Percentiles rank a stretch among this genome's conserved stretches.
phyloP scores from a whole-genome alignment of 2,329 filamentous ascomycete genomes.

The Aphanoascus verrucosus region DNA sequence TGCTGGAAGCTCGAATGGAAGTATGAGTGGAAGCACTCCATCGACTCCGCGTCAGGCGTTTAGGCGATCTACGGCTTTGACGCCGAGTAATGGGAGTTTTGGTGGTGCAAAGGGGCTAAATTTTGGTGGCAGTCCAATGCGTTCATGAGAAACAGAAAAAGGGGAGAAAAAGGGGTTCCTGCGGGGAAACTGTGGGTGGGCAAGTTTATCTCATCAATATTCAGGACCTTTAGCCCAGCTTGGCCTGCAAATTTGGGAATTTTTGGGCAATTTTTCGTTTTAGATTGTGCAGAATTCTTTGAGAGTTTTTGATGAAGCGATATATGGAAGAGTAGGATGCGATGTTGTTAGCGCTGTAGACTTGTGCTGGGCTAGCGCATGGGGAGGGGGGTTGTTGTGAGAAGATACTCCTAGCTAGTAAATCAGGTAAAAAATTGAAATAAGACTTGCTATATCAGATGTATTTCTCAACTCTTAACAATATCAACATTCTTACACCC shows the following conservation, averaged over 20 bases:
- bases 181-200: too few species aligned
- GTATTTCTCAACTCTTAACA: background rate
- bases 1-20: slow-evolving; percentile 15
- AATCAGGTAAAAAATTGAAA: background rate
- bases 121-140: slow-evolving; percentile 16
- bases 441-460: background rate
- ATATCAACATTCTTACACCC: too few species aligned
- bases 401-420: background rate
- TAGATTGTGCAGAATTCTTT: too few species aligned
- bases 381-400: too few species aligned
- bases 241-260: too few species aligned
- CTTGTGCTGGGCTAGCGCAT: too few species aligned
- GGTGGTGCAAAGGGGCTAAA: slow-evolving; percentile 15
- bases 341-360: too few species aligned
- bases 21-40: slow-evolving; percentile 25
- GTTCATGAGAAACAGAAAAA: background rate
- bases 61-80: slow-evolving; percentile 33
- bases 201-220: too few species aligned
- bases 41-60: slow-evolving; percentile 35
- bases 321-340: too few species aligned
- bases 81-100: slow-evolving; percentile 35
- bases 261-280: too few species aligned
- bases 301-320: too few species aligned
- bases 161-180: background rate
- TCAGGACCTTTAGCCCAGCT: too few species aligned